These are phyloP conservation scores for Alternaria solani DNA, from an alignment of 2,329 filamentous ascomycete genomes.

Conservation along the genomic window DNA sequence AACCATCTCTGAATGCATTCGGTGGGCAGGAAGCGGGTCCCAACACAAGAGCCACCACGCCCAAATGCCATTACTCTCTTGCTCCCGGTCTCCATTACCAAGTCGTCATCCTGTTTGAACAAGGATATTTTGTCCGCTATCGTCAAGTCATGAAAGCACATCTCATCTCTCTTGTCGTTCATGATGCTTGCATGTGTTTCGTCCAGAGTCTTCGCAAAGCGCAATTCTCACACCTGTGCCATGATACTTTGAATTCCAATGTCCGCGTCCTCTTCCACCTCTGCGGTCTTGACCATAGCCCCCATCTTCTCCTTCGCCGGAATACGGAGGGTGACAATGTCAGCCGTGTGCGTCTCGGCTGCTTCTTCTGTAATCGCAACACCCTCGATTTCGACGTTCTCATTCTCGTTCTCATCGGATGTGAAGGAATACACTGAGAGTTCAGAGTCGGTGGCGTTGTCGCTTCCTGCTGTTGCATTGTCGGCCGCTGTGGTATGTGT, in stretches of 20 bases:
- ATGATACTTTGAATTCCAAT: slow-evolving; percentile 34
- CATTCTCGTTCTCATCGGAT: slow-evolving; percentile 50
- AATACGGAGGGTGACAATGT: slow-evolving; percentile 32
- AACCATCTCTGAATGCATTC: not conserved
- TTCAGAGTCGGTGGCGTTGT: slow-evolving; percentile 24
- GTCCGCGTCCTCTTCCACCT: slow-evolving; percentile 15
- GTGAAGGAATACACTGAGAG: slow-evolving; percentile 33
- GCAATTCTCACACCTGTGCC: slow-evolving; percentile 33
- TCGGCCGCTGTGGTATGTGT: not conserved
- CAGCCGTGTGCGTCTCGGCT: slow-evolving; percentile 56
- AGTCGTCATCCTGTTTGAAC: not conserved
- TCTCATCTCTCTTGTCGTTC: not conserved
- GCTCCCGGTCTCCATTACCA: not conserved
- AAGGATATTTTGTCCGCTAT: not conserved
- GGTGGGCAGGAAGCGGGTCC: not conserved
- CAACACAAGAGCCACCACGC: not conserved
- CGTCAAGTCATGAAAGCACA: not conserved
- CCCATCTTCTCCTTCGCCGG: slow-evolving; percentile 7
- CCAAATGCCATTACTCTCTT: not conserved
- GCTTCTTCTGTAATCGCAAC: slow-evolving; percentile 66
- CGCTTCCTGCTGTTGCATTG: slow-evolving; percentile 1
- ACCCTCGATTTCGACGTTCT: slow-evolving; percentile 59
- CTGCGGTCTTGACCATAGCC: not conserved
- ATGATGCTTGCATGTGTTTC: not conserved
- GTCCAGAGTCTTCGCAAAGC: not conserved